Conservation (phyloP, 768 basidiomycete genomes). For the Calocera viscosa region DNA sequence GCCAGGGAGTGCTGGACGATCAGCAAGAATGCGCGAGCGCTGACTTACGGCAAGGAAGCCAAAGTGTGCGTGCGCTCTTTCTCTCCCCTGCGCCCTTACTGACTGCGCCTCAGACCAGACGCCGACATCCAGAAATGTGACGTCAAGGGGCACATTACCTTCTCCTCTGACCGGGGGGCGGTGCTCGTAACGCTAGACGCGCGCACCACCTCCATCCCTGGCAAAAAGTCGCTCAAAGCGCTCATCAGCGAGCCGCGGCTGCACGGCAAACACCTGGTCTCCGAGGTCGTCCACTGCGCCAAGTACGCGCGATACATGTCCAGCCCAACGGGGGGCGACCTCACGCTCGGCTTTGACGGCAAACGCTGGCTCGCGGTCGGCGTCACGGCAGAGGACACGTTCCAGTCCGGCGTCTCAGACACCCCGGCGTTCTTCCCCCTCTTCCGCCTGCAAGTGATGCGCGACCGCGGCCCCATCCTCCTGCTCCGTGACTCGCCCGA, state of each 20-base stretch:
- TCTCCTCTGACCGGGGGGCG: neutral
- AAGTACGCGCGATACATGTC: neutral
- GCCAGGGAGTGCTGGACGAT: neutral
- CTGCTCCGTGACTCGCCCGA: neutral
- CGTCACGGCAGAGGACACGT: neutral
- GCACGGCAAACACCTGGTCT: neutral
- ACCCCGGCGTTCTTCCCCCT: neutral
- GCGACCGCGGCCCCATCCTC: neutral
- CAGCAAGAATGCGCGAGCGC: constrained; percentile 4
- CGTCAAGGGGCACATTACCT: neutral
- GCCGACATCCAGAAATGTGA: neutral
- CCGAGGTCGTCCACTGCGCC: neutral
- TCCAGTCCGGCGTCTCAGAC: neutral
- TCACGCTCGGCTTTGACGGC: neutral
- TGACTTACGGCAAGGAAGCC: neutral
- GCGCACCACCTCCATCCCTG: neutral
- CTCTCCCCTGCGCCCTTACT: neutral
- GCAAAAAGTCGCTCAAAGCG: neutral
- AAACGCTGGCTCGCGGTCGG: neutral
- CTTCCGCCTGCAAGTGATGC: neutral
- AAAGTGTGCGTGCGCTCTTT: neutral
- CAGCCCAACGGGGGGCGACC: neutral
- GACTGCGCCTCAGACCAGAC: neutral
- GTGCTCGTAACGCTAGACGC: neutral
- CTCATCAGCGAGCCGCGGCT: neutral